Base-by-base conservation (phyloP, 2,329 filamentous ascomycete species). In the Fusarium decemcellulare region DNA sequence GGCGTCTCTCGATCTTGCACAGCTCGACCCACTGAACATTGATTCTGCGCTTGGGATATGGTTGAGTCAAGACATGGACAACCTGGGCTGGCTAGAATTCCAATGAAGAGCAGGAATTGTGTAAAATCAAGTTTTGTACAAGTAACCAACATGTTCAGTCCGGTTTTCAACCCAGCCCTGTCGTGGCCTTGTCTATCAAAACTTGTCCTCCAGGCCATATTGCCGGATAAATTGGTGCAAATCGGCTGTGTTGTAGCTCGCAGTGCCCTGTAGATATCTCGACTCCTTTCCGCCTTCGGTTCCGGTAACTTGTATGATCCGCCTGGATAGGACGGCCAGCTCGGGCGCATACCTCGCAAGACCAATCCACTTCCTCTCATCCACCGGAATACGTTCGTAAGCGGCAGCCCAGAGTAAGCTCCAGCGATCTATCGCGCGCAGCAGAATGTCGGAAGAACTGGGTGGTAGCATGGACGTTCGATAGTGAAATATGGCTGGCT, bases 381-480 rank as follows among this genome's bases (percentile, higher is more conserved):
- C 65, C 2, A 5, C 7, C 0, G 54, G 36, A 5, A 69, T 16
- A 6, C 54, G 44, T 1, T 37, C 10, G 3, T 52, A 34, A 1
- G 65, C 61, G 6, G 30, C 10, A 0, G 2, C 2, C 70, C 70
- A 72, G 2, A 72, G 44, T 18, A 4, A 16, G 2, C 51, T 34
- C 70, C 70, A 72, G 18, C 70, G 67, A n/a, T 69, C 51, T 0
- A 72, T 12, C 2, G 59, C 59, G 4, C 54, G 44, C 0, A 67
- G 16, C 0, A 72, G 2, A 16, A 64, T 23, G 2, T 16, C 12
- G 3, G 23, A 34, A 11, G 52, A 50, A 1, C 34, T 47, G 2
- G 11, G 7, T 8, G 53, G 56, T 2, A 61, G 36, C 5, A 63
- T 16, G 1, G 67, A 56, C 7, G 48, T 59, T 6, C 60, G 70